Evolutionary conservation across 2,329 filamentous ascomycete genomes (phyloP).

Genomic region (Trichophyton simii): DNA sequence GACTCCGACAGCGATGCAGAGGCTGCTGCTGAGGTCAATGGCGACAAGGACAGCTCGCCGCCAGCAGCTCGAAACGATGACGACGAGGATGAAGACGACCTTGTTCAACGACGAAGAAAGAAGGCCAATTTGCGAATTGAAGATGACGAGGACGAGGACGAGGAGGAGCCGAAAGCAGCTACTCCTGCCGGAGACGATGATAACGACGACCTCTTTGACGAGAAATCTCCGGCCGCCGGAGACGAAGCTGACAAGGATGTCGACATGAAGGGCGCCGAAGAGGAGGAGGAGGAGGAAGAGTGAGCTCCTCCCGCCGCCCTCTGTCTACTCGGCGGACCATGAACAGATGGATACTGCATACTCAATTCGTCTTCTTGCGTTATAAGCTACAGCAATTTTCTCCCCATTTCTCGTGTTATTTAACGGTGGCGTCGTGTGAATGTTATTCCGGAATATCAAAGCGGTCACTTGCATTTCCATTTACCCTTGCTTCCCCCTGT

Average conservation of each 20-base stretch:
- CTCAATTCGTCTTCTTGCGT: not conserved
- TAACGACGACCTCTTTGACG: conserved; percentile 28
- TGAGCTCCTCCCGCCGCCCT: not conserved
- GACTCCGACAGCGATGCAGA: conserved; percentile 55
- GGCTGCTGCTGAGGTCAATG: conserved; percentile 15
- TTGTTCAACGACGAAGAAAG: conserved; percentile 25
- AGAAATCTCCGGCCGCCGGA: conserved; percentile 17
- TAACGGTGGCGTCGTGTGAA: not conserved
- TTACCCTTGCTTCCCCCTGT: not conserved
- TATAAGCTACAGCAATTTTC: not conserved
- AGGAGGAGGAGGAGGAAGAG: conserved; percentile 14
- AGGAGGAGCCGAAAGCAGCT: conserved; percentile 29
- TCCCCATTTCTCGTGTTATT: not conserved
- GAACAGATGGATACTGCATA: not conserved
- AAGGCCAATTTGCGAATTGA: conserved; percentile 24
- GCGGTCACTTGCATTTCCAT: not conserved
- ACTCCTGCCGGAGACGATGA: conserved; percentile 15
- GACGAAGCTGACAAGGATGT: conserved; percentile 20
- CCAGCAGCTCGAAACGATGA: conserved; percentile 20
- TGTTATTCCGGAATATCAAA: not conserved
- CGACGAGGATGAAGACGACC: conserved; percentile 36
- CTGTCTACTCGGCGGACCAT: not conserved
- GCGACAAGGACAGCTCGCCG: conserved; percentile 7
- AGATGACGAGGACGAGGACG: conserved; percentile 31
- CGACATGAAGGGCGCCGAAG: conserved; percentile 26